phyloP scores from a whole-genome alignment of 2,329 filamentous ascomycete genomes.

The Clarireedia sp. region DNA sequence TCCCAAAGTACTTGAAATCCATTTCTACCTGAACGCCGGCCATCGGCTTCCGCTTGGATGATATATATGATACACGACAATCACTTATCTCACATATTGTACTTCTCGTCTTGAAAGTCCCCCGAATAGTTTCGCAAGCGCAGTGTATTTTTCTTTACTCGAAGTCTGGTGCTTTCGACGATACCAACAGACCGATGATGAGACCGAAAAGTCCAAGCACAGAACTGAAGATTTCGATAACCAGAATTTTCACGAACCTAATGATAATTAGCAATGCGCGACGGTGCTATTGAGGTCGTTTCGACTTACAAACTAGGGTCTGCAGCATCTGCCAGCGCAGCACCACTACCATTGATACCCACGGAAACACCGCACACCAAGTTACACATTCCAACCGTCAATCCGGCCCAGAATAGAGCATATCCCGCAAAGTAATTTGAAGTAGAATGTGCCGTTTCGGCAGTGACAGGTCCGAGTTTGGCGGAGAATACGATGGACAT shows the following conservation, averaged over 20 bases:
- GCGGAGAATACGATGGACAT: conserved; percentile 98
- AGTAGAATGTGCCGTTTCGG: conserved; percentile 60
- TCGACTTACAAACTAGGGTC: conserved; percentile 73
- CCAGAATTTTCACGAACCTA: conserved; percentile 96
- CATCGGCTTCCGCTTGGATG: conserved; percentile 11
- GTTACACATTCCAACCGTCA: conserved; percentile 95
- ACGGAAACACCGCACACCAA: conserved; percentile 92
- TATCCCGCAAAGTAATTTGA: conserved; percentile 91
- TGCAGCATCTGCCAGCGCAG: conserved; percentile 89
- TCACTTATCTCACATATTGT: conserved; percentile 6
- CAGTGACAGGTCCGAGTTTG: conserved; percentile 63
- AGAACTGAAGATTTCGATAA: conserved; percentile 98
- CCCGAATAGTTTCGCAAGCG: not conserved
- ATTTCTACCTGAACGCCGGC: conserved; percentile 20
- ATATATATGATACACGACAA: conserved; percentile 19
- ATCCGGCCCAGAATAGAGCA: conserved; percentile 89
- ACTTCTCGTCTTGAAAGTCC: not conserved
- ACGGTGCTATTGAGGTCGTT: not conserved
- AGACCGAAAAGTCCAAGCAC: conserved; percentile 93
- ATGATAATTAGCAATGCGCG: conserved; percentile 12
- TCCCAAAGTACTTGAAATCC: conserved; percentile 13
- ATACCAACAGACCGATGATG: conserved; percentile 86
- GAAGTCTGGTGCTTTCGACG: conserved; percentile 75
- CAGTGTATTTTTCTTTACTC: conserved; percentile 1
- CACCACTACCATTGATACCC: conserved; percentile 95